phyloP scores from a whole-genome alignment of 2,329 filamentous ascomycete genomes.

The Exophiala sideris region DNA sequence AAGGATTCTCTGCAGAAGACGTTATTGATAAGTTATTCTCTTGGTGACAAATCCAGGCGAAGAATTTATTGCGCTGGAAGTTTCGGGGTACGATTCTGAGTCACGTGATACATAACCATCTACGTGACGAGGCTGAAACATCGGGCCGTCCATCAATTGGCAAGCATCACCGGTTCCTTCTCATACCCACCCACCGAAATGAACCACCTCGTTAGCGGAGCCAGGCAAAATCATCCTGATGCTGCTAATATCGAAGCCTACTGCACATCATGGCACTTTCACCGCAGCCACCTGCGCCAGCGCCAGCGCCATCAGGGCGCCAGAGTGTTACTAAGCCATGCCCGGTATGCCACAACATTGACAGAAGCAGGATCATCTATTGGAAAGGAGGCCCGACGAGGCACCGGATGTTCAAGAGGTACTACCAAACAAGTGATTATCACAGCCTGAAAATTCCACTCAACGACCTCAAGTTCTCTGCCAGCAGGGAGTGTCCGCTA shows the following conservation, averaged over 20 bases:
- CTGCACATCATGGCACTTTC: not conserved
- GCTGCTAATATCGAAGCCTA: too few relatives aligned
- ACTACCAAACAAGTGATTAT: constrained; percentile 9
- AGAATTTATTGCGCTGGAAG: constrained; percentile 1
- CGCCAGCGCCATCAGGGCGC: not conserved
- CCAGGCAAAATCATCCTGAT: too few relatives aligned
- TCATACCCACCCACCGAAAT: not conserved
- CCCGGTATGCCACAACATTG: constrained; percentile 10
- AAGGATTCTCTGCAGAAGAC: not conserved
- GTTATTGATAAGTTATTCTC: not conserved
- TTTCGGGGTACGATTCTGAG: not conserved
- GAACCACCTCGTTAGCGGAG: too few relatives aligned
- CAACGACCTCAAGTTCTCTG: constrained; percentile 12
- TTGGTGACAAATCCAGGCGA: not conserved
- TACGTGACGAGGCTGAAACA: not conserved
- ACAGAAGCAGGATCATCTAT: constrained; percentile 13
- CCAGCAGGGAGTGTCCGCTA: constrained; percentile 8
- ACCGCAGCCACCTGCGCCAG: not conserved
- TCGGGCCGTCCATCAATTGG: not conserved
- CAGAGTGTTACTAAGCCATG: not conserved
- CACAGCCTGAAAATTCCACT: constrained; percentile 6
- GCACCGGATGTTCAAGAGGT: constrained; percentile 9
- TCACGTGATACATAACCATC: too few relatives aligned
- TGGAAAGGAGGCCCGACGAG: constrained; percentile 14
- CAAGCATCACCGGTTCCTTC: not conserved